Evolutionary conservation across 768 basidiomycete genomes (phyloP).

Genomic region (Harrya chromipes): DNA sequence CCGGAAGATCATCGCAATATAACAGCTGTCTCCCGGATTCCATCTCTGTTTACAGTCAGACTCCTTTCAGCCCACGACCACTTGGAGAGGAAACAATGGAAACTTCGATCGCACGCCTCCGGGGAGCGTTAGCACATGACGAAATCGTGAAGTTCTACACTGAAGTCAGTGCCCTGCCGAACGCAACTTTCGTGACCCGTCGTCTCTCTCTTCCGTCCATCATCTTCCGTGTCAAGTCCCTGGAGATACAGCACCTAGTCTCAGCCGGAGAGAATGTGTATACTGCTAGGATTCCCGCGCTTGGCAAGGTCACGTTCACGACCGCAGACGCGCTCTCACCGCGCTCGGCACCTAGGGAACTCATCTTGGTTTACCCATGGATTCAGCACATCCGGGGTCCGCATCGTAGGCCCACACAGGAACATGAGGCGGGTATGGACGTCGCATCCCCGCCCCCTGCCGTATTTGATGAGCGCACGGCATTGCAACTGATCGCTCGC

Average conservation of each 20-base stretch:
- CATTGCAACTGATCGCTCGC: conserved; percentile 2
- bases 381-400: neutral
- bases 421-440: neutral
- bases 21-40: conserved; percentile 12
- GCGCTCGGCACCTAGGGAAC: neutral
- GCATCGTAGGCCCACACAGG: neutral
- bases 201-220: conserved; percentile 9
- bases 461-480: neutral
- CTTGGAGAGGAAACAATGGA: neutral
- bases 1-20: conserved; percentile 7
- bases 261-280: neutral
- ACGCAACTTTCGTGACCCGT: neutral
- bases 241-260: neutral
- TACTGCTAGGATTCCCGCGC: neutral
- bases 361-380: conserved; percentile 7
- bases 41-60: neutral
- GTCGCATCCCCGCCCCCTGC: neutral
- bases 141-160: neutral
- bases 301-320: neutral
- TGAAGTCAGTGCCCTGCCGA: neutral
- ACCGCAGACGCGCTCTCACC: neutral
- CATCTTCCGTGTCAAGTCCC: neutral
- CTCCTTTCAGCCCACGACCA: neutral
- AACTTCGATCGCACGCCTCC: neutral
- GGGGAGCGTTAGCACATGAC: neutral